These are phyloP conservation scores for Jaltomata sinuosa DNA, from an alignment of 257 asterid species.

Conservation along the genomic window DNA sequence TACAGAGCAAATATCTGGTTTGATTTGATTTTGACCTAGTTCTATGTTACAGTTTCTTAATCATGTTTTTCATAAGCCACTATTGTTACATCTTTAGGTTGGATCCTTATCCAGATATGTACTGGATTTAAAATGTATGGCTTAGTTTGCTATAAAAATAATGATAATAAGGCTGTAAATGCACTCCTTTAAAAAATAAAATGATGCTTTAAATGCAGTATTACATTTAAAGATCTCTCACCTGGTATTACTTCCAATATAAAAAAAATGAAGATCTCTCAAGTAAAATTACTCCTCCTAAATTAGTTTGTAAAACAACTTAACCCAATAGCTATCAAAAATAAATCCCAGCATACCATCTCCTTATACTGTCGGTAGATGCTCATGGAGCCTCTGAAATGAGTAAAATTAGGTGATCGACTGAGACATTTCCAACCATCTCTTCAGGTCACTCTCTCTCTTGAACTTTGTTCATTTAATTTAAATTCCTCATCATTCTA, in stretches of 20 bases:
- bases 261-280: background rate
- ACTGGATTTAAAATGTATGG: background rate
- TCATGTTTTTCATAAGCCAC: background rate
- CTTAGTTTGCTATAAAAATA: background rate
- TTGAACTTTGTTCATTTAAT: background rate
- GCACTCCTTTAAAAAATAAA: background rate
- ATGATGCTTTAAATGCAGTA: background rate
- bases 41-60: background rate
- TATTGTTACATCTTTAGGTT: background rate
- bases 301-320: background rate
- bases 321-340: background rate
- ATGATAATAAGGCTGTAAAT: background rate
- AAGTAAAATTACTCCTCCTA: background rate
- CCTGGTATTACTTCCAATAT: background rate
- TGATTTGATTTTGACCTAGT: background rate
- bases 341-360: background rate
- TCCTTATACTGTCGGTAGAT: background rate
- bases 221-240: background rate
- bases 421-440: background rate
- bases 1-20: background rate
- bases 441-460: background rate
- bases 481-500: background rate
- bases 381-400: background rate
- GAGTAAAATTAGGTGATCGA: background rate
- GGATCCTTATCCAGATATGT: background rate